phyloP scores from a whole-genome alignment of 169 alveolate species.

The Hepatocystis sp. region DNA sequence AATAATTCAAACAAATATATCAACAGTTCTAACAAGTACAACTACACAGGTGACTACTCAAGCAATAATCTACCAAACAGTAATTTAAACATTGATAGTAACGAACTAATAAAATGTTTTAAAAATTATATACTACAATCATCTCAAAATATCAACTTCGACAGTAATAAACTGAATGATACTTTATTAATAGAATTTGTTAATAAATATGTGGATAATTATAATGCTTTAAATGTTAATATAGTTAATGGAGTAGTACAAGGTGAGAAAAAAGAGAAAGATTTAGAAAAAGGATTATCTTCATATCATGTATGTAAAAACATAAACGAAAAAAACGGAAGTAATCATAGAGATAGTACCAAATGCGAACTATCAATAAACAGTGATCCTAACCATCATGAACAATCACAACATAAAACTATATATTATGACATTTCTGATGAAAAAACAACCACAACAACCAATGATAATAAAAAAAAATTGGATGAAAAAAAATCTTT shows the following conservation, averaged over 20 bases:
- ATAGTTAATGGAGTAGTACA: slow-evolving; percentile 43
- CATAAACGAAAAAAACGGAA: background rate
- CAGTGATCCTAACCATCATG: background rate
- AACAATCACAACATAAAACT: background rate
- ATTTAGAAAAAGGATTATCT: background rate
- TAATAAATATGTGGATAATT: slow-evolving; percentile 39
- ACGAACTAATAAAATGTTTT: slow-evolving; percentile 18
- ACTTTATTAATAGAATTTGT: slow-evolving; percentile 28
- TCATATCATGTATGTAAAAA: background rate
- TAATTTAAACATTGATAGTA: slow-evolving; percentile 15
- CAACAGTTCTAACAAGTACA: too few relatives aligned
- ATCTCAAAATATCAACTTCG: slow-evolving; percentile 4
- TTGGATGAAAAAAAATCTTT: too few relatives aligned
- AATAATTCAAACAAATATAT: too few relatives aligned
- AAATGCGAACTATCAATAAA: background rate
- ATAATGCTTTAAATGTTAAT: slow-evolving; percentile 17
- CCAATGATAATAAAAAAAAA: too few relatives aligned
- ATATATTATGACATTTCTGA: slow-evolving; percentile 17
- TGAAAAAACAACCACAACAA: too few relatives aligned
- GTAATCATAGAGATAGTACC: background rate
- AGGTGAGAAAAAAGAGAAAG: slow-evolving; percentile 5
- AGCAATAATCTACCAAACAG: slow-evolving; percentile 6
- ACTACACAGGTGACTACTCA: too few relatives aligned
- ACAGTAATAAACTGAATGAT: slow-evolving; percentile 16
- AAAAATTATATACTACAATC: slow-evolving; percentile 44